Evolutionary conservation across 306 rosid genomes (phyloP), one percentile per base, ranked within the genome.

Genomic region (Prunus armeniaca): DNA sequence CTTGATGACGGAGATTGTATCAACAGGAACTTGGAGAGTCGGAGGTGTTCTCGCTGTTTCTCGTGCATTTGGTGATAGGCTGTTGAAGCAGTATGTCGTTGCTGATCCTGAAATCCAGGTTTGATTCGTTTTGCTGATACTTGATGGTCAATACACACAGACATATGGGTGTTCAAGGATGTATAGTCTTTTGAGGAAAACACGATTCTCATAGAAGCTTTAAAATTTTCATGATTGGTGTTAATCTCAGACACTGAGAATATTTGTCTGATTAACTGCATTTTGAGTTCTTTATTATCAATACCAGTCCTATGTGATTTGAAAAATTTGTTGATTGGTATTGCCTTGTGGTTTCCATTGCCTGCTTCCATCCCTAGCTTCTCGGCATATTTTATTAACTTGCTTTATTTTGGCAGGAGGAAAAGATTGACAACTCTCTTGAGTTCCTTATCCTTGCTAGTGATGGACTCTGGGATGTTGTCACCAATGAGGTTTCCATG

Each of bases 31-130:
- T 76, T 93, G 98, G 98, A 93, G 98, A 86, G 98, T 93, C 80
- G 97, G 98, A 85, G 98, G 98, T 71, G 98, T 93, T 84, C 98
- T 93, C 72, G 98, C 97, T 77, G 97, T 91, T 87, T 93, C 97
- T 69, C 98, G 97, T 77, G 98, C 97, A 61, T 93, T 93, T 81
- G 97, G 98, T 72, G 98, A 91, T 89, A 91, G 94, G 87, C 90
- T 91, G 18, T 87, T 93, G 85, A 93, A 93, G 89, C 98, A 91
- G 69, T 93, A 91, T 82, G 98, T 93, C 84, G 98, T 93, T 82
- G 97, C 94, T 82, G 98, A 93, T 84, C 98, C 98, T 20, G 98
- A 93, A 87, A 91, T 93, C 67, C 96, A 93, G 97, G 98, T 93
- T 45, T 41, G 65, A 72, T 70, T 71, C 55, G 28, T 68, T 58